A percentile compares a stretch with the other conserved stretches of the same genome.
phyloP scores from a whole-genome alignment of 2,329 filamentous ascomycete genomes.

The Cladosporium sphaerospermum region DNA sequence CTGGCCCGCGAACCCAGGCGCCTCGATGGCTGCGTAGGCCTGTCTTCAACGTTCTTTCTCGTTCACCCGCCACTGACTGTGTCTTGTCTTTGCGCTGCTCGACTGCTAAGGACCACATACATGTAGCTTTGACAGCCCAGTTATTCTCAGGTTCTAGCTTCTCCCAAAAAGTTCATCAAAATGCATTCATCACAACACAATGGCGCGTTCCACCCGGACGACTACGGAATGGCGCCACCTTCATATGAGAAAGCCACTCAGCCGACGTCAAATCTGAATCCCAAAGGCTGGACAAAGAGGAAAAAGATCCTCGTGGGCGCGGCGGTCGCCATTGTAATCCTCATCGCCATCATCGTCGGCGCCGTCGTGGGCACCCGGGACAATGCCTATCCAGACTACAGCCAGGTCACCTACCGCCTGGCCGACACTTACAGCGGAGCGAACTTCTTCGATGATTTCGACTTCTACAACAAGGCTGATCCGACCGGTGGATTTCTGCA shows the following conservation, averaged over 20 bases:
- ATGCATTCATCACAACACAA: not conserved
- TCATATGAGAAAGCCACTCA: not conserved
- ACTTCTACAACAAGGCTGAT: slow-evolving; percentile 43
- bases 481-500: slow-evolving; percentile 48
- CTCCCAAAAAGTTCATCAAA: too few species aligned
- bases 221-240: not conserved
- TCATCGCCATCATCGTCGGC: slow-evolving; percentile 23
- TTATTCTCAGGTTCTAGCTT: too few species aligned
- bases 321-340: slow-evolving; percentile 8
- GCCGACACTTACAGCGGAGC: slow-evolving; percentile 35
- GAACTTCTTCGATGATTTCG: slow-evolving; percentile 45
- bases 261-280: slow-evolving; percentile 21
- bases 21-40: too few species aligned
- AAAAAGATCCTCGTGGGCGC: slow-evolving; percentile 15
- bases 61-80: too few species aligned
- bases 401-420: slow-evolving; percentile 21
- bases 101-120: too few species aligned
- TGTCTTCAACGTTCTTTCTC: too few species aligned
- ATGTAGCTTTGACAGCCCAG: too few species aligned
- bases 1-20: too few species aligned
- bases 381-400: slow-evolving; percentile 25
- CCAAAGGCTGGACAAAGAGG: slow-evolving; percentile 20
- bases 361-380: slow-evolving; percentile 22
- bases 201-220: not conserved
- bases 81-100: too few species aligned